Evolutionary conservation across 768 basidiomycete genomes (phyloP), one percentile per base, ranked within the genome.

Genomic region (Paxillus ammoniavirescens): DNA sequence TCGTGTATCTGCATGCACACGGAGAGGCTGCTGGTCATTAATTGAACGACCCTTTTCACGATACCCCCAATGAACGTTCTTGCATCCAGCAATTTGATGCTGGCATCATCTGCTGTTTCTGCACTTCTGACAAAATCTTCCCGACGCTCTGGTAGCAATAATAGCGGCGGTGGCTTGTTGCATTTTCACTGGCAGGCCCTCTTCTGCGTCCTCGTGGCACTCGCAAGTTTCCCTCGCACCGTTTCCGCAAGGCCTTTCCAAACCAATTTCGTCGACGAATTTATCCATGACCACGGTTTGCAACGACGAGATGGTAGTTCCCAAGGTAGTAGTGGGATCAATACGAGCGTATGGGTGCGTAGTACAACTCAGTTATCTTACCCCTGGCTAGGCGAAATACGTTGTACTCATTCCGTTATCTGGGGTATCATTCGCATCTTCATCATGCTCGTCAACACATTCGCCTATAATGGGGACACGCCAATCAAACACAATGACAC

Each of bases 321-420:
- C 13, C 12, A 14, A 14, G 36, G 26, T 28, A 17, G 17, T 17
- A 47, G 56, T 18, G 52, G 50, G 15, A 53, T 67, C 17, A 54
- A 43, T 35, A 47, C 65, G 50, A 61, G 4, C 18, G 26, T 69
- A 49, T 68, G 67, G 67, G 67, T 68, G 54, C 55, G 66, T 67
- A 26, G 3, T 33, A 26, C 14, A 15, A 15, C 23, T 13, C 38
- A 17, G 13, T 30, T 26, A n/a, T 37, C 10, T 36, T 33, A 41
- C 10, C 10, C 23, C 36, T 38, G 2, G 23, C 26, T 33, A 44
- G 48, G 14, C 31, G 31, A 31, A 31, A 10, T 31, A 5, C 31
- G 5, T 31, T 31, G 31, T 31, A 31, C 52, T 58, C 43, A 58
- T 15, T 7, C 2, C 26, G 9, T 30, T 31, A 46, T 13, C 17